phyloP scores from a whole-genome alignment of 768 basidiomycete genomes.

The Holtermanniella nyarrowii region DNA sequence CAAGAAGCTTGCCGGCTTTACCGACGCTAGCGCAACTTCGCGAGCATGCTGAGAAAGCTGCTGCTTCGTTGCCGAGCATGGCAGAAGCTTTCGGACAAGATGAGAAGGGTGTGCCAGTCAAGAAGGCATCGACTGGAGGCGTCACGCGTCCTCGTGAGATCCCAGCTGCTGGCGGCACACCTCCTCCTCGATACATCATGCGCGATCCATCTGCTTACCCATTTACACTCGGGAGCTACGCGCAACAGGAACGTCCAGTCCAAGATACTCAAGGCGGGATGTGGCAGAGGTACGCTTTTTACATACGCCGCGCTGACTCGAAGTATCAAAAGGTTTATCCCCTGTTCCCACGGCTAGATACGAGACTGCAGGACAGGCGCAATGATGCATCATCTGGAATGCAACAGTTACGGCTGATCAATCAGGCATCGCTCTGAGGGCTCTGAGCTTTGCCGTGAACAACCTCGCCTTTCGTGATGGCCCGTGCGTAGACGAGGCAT shows the following conservation, averaged over 20 bases:
- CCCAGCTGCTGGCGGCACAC: background rate
- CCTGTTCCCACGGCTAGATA: background rate
- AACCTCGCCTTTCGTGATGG: constrained; percentile 57
- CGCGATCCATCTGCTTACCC: background rate
- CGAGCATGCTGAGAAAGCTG: constrained; percentile 8
- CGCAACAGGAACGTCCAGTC: background rate
- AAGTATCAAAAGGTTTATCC: background rate
- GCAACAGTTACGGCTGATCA: background rate
- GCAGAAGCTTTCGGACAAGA: background rate
- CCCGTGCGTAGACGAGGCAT: constrained; percentile 55
- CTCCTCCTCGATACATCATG: background rate
- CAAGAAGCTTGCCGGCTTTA: constrained; percentile 3
- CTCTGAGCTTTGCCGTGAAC: constrained; percentile 40
- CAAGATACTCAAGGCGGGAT: background rate
- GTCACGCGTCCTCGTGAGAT: background rate
- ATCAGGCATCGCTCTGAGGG: background rate
- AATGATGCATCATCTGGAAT: background rate
- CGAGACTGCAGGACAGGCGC: background rate
- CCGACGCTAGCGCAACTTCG: constrained; percentile 18
- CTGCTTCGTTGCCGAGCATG: background rate
- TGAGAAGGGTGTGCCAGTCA: background rate
- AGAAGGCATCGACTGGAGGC: background rate
- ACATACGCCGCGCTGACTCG: background rate
- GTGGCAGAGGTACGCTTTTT: background rate
- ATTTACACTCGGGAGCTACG: background rate